Conservation (phyloP, 805 yeast species). For the Alloascoidea hylecoeti region DNA sequence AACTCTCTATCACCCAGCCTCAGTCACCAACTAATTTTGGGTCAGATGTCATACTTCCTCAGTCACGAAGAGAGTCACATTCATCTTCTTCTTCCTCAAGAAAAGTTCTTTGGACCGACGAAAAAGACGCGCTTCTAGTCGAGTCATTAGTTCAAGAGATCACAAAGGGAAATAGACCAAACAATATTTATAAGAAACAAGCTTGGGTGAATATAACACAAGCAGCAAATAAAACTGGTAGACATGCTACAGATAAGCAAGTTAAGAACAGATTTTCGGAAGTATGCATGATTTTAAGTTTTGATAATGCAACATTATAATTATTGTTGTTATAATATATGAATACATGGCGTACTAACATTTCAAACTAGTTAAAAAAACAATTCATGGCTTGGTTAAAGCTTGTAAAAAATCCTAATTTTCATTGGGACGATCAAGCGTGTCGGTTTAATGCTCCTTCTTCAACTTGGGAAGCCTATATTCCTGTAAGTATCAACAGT, state of each 20-base stretch:
- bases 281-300: neutral
- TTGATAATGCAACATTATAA: neutral
- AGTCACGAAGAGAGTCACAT: no score
- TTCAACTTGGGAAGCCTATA: neutral
- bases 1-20: no score
- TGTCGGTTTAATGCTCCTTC: constrained; percentile 1
- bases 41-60: no score
- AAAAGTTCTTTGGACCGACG: neutral
- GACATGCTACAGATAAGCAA: neutral
- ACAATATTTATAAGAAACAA: neutral
- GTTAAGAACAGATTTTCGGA: constrained; percentile 1
- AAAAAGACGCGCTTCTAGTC: neutral
- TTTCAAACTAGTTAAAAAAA: neutral
- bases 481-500: neutral
- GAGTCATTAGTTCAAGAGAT: neutral
- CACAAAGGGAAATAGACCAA: neutral
- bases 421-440: neutral
- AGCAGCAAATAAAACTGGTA: neutral
- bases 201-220: neutral
- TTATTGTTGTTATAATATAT: no score
- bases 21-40: no score
- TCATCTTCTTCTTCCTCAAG: neutral
- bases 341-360: no score
- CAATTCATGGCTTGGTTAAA: neutral
- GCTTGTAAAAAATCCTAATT: neutral